Base-by-base conservation (phyloP, 306 rosid species). In the Castanea mollissima region DNA sequence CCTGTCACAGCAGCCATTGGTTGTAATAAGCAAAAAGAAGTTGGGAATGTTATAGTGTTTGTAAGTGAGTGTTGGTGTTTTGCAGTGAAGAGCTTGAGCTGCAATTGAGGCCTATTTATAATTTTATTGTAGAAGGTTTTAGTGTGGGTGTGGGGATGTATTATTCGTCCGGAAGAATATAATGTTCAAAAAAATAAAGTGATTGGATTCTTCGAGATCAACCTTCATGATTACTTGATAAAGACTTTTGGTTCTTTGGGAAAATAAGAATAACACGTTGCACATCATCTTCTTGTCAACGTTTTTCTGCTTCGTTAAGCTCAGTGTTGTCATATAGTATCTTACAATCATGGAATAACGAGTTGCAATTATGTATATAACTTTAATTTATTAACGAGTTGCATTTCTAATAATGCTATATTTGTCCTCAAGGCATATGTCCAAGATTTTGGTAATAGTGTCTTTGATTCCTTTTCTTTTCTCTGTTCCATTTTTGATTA, bases 41-140 rank as follows among this genome's bases (percentile, higher is more conserved):
- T 9, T 32, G 11, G 23, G 29, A 27, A 16, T 73, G n/a, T 18
- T 46, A 19, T 18, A 49, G 13, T 21, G 3, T 11, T 44, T n/a
- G 34, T 46, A 21, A 49, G 6, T 49, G 20, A 71, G n/a, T 49
- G 51, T 49, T 44, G 58, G 27, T 67, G 64, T 11, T 73, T 54
- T 4, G 21, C 54, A n/a, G 6, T 55, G 65, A 52, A 41, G 49
- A 73, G 25, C 20, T 71, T 49, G 16, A 32, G 64, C 29, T 18
- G 9, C 76, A 35, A 13, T 8, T 29, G 19, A 55, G 76, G 64
- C 32, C 38, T 73, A 27, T 73, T 73, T 73, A 54, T 73, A 73
- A 9, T 27, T 41, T 41, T 41, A 41, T 41, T 41, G 46, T 41
- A 11, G 46, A 13, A 20, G 15, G 19, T 1, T 15, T 21, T 49